Percentiles rank a stretch among this genome's conserved stretches.
Conservation (phyloP, 768 basidiomycete species). For the Candolleomyces aberdarensis region DNA sequence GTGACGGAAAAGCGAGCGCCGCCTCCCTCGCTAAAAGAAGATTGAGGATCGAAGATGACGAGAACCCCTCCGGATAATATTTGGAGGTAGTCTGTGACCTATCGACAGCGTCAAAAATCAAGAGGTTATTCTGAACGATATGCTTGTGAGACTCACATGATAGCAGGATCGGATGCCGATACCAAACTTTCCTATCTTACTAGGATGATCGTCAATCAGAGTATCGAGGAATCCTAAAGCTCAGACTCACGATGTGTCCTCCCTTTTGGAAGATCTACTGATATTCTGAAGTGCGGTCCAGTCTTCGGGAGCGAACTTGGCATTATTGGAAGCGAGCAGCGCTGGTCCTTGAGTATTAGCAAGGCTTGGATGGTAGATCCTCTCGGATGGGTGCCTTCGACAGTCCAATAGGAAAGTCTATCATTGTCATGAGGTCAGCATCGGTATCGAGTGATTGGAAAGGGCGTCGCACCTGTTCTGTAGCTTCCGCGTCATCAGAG, state of each 20-base stretch:
- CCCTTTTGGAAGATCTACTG: constrained; percentile 27
- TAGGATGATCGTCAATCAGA: not conserved
- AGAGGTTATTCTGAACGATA: not conserved
- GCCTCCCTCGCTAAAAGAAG: constrained; percentile 23
- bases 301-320: constrained; percentile 27
- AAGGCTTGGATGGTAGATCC: constrained; percentile 24
- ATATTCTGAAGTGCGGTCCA: constrained; percentile 37
- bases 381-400: constrained; percentile 18
- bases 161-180: constrained; percentile 25
- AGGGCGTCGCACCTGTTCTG: constrained; percentile 27
- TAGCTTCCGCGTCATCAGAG: constrained; percentile 37
- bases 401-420: constrained; percentile 31
- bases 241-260: constrained; percentile 16
- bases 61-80: constrained; percentile 39
- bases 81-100: constrained; percentile 51
- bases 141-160: constrained; percentile 15
- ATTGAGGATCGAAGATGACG: constrained; percentile 43
- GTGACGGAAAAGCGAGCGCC: constrained; percentile 30
- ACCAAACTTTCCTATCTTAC: constrained; percentile 25
- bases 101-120: not conserved
- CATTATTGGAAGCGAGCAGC: constrained; percentile 35
- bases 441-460: constrained; percentile 10
- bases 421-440: not conserved
- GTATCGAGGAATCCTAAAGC: too few relatives aligned
- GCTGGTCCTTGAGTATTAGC: constrained; percentile 34